Evolutionary conservation across 2,329 filamentous ascomycete species (phyloP).

Genomic region (Colletotrichum costaricense): DNA sequence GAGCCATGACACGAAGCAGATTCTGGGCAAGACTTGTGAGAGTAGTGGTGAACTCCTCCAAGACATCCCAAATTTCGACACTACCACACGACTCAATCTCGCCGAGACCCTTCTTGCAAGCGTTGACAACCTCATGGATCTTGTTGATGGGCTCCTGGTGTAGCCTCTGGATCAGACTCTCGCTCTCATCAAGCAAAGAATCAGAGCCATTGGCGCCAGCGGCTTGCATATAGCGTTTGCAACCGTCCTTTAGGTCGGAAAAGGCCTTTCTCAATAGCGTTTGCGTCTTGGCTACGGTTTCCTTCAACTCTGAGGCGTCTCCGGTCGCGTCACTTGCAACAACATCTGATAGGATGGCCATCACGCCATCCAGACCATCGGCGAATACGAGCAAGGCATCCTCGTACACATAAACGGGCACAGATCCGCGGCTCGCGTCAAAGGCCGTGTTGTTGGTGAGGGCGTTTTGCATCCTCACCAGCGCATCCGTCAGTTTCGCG

Average conservation of each 20-base stretch:
- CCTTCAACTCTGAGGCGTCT: not conserved
- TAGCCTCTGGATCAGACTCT: constrained; percentile 1
- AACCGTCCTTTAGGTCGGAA: constrained; percentile 9
- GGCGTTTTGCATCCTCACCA: constrained; percentile 26
- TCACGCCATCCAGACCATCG: constrained; percentile 2
- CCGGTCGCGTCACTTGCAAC: too few relatives aligned
- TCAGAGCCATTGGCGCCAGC: not conserved
- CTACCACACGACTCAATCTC: not conserved
- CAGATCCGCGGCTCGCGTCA: constrained; percentile 17
- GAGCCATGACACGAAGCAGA: too few relatives aligned
- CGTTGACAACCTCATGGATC: constrained; percentile 14
- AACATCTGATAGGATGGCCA: not conserved
- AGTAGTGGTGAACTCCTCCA: too few relatives aligned
- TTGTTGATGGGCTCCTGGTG: not conserved
- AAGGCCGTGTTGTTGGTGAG: constrained; percentile 29
- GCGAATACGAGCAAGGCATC: constrained; percentile 26
- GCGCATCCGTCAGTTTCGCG: not conserved
- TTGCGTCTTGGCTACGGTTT: not conserved
- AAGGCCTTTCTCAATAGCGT: constrained; percentile 12
- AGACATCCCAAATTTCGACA: not conserved
- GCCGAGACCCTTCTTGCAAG: not conserved
- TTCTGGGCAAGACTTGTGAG: too few relatives aligned
- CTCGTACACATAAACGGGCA: constrained; percentile 26
- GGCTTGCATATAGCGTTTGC: constrained; percentile 2
- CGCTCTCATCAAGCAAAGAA: constrained; percentile 12